Base-by-base conservation (phyloP, 345 rosid genomes). In the Tarenaya hassleriana region DNA sequence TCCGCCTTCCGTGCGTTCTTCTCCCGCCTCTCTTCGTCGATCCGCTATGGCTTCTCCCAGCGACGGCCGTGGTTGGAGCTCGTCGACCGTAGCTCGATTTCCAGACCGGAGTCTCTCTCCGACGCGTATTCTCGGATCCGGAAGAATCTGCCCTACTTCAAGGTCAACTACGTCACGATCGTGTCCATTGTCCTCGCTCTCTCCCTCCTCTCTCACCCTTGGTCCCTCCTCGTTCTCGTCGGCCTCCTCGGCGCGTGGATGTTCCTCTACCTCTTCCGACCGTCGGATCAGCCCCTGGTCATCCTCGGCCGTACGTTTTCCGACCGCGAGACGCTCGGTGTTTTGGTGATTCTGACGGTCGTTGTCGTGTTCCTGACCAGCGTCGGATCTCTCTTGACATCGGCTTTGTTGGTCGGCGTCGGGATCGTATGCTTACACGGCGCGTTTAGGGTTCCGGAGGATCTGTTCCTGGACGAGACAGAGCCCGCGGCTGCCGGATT, bases 371-470 rank as follows among this genome's bases (percentile, higher is more conserved):
- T 81, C 40, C 63, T 84, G 67, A 84, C 94, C 35, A 79, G 77
- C 63, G 88, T 84, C 1, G 94, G 94, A 16, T 81, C 94, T 34
- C 41, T 84, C n/a, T 12, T 81, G 60, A 84, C 79, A 45, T 75
- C 94, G 1, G 86, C 82, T 27, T 16, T 70, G 65, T 62, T 81
- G 83, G 52, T 79, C 9, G 88, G 94, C 41, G 56, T 73, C 20
- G 92, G 79, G 10, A 73, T 86, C 17, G 83, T 87, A 7, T 81
- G 86, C 35, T 61, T 77, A 5, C 95, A 83, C 35, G 95, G 94
- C 2, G 94, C 96, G 0, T 81, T 87, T 50, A 81, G 89, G 62
- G 79, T 71, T 20, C 96, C 96, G 0, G 96, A 87, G 73, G 89
- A 87, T 63, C 72, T 87, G 18, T 87, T 87, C 47, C 55, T 87